A percentile compares a stretch with the other conserved stretches of the same genome.
phyloP scores from a whole-genome alignment of 768 basidiomycete genomes.

The Calocera viscosa region DNA sequence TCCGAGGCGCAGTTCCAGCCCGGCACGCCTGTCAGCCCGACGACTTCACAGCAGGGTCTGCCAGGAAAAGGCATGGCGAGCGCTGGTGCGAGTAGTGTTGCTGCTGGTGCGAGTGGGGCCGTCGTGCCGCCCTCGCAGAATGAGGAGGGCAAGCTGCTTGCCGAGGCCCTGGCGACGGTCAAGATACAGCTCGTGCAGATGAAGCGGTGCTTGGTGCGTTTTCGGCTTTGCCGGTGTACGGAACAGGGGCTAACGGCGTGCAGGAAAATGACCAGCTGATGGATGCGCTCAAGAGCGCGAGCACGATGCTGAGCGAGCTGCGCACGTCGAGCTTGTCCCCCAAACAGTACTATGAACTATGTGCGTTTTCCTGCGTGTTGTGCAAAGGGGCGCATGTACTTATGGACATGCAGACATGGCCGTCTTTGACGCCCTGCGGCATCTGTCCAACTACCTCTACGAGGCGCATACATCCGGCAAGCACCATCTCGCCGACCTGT shows the following conservation, averaged over 20 bases:
- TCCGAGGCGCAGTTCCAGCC: not conserved
- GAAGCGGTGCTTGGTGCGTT: conserved; percentile 70
- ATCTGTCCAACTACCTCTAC: conserved; percentile 91
- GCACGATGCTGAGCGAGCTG: conserved; percentile 92
- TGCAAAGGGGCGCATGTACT: not conserved
- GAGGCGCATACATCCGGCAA: conserved; percentile 84
- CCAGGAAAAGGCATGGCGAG: not conserved
- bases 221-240: conserved; percentile 4
- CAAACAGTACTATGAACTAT: conserved; percentile 98
- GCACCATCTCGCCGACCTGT: conserved; percentile 95
- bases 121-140: not conserved
- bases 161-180: conserved; percentile 72
- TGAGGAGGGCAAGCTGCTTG: conserved; percentile 62
- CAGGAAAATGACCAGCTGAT: conserved; percentile 94
- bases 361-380: conserved; percentile 34
- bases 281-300: conserved; percentile 96
- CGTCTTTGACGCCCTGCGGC: conserved; percentile 90
- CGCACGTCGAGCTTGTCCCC: conserved; percentile 86
- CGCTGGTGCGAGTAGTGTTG: not conserved
- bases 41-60: not conserved
- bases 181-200: conserved; percentile 90
- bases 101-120: not conserved
- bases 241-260: not conserved
- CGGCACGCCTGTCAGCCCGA: not conserved
- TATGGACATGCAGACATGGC: conserved; percentile 67